Evolutionary conservation across 1,139 yeast species (phyloP), one percentile per base, ranked within the genome.

Genomic region (Nadsonia commutata): DNA sequence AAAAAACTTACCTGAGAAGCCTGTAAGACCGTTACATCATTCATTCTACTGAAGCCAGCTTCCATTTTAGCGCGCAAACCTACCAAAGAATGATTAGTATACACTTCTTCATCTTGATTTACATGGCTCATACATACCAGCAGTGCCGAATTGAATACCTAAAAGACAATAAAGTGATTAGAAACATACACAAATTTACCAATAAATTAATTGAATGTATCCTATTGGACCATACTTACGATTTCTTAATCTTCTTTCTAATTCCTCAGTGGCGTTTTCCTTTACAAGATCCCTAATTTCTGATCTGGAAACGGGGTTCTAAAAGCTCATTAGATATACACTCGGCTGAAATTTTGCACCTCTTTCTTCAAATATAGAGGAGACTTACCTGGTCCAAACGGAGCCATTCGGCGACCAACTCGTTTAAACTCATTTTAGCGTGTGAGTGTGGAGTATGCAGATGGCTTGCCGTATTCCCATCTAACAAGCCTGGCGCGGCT

Each of bases 11-110:
- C 23, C 9, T 88, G 97, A 0, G 96, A 78, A 0, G 97, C 93
- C 61, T 88, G 97, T 38, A 84, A 58, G 1, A 90, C 82, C 0
- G 96, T 86, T 11, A 90, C 80, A 50, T 81, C 83, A 59, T 90
- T 90, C 93, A 90, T 82, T 52, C 86, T 73, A 43, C 77, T 74
- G 58, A 82, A 88, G 0, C 97, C 97, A 0, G 95, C 85, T 50
- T 78, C 86, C 95, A 90, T 86, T 21, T 71, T 67, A 2, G 94
- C 76, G 27, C 98, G 66, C 43, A 90, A 70, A 3, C 43, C 43
- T 21, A 21, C 6, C 6, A 21, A 21, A 21, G 23, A 9, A 21
- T 21, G 9, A n/a, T n/a, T n/a, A n/a, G n/a, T n/a, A n/a, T n/a
- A n/a, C n/a, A n/a, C n/a, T n/a, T n/a, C n/a, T n/a, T n/a, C n/a